These are phyloP conservation scores for Saccharomycopsis malanga DNA, from an alignment of 805 yeast genomes.

Conservation along the genomic window DNA sequence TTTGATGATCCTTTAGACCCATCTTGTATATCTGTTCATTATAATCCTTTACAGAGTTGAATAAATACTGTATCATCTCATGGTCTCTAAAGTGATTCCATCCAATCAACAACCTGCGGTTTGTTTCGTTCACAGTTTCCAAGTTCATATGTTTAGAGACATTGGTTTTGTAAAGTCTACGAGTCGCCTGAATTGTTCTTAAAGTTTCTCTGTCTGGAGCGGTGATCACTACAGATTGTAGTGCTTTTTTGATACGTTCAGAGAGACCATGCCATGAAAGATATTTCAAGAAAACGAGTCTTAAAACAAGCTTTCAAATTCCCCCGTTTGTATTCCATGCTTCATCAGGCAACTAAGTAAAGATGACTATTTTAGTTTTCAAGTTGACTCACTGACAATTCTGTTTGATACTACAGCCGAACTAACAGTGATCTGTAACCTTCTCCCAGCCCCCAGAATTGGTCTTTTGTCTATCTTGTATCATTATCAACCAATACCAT, in stretches of 20 bases:
- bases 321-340: too few relatives aligned
- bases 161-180: constrained; percentile 79
- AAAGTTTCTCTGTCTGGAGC: constrained; percentile 86
- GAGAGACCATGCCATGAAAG: constrained; percentile 59
- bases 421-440: too few relatives aligned
- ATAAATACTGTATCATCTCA: constrained; percentile 56
- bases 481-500: too few relatives aligned
- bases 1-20: constrained; percentile 60
- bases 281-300: too few relatives aligned
- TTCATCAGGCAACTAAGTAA: too few relatives aligned
- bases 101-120: constrained; percentile 78
- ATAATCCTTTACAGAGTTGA: constrained; percentile 58
- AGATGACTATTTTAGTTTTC: too few relatives aligned
- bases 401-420: too few relatives aligned
- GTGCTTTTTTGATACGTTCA: constrained; percentile 62
- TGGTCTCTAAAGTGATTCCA: constrained; percentile 67
- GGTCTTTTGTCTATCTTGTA: too few relatives aligned
- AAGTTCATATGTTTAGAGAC: constrained; percentile 61
- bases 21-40: constrained; percentile 57
- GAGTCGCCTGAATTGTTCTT: constrained; percentile 84
- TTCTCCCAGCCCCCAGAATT: too few relatives aligned
- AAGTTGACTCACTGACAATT: too few relatives aligned
- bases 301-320: too few relatives aligned
- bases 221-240: constrained; percentile 79
- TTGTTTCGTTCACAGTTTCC: constrained; percentile 83